These are phyloP conservation scores for Urochloa ruziziensis DNA, from an alignment of 176 grass and related monocot genomes.

Conservation along the genomic window DNA sequence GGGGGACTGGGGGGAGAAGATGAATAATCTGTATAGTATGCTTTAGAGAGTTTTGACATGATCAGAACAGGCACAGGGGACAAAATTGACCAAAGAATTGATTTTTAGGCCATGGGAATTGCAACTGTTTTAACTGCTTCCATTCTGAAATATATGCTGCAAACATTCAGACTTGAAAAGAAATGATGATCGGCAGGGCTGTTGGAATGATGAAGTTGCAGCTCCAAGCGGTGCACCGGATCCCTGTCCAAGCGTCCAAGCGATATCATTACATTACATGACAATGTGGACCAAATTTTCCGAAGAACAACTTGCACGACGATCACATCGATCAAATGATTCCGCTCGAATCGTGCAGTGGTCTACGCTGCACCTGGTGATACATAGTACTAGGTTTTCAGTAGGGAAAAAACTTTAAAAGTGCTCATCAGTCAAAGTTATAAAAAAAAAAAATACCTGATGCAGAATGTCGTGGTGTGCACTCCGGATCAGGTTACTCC, in stretches of 20 bases:
- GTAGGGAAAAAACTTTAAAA: not conserved
- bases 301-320: not conserved
- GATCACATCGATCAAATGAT: not conserved
- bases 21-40: constrained; percentile 41
- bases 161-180: not conserved
- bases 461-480: not conserved
- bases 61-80: not conserved
- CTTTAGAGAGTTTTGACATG: constrained; percentile 32
- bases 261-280: no score
- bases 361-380: not conserved
- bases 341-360: not conserved
- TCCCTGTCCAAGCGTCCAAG: no score
- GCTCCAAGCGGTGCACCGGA: not conserved
- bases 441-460: not conserved
- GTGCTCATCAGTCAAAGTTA: not conserved
- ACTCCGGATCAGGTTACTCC: not conserved
- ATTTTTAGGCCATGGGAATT: not conserved
- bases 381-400: not conserved
- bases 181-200: not conserved
- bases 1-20: not conserved
- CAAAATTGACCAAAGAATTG: constrained; percentile 2
- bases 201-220: not conserved
- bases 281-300: not conserved
- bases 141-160: not conserved
- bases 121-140: not conserved